Base-by-base conservation (phyloP, 352 stramenopile genomes). In the Elongisporangium undulatum region DNA sequence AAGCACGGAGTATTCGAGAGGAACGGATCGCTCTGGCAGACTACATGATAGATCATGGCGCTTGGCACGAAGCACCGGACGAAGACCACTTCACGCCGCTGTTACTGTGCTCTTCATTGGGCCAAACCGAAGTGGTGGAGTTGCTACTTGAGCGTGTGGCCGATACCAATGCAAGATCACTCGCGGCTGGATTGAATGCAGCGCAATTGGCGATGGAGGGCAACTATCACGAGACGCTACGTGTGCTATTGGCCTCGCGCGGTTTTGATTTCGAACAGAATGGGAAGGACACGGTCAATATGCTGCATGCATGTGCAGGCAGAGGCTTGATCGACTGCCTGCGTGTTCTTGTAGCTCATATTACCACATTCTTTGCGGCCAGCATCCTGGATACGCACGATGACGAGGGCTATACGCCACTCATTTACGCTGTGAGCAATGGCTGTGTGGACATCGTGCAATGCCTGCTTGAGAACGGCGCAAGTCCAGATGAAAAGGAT, bases 41-140 rank as follows among this genome's bases (percentile, higher is more conserved):
- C 23, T 95, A 95, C 49, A 90, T 95, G 83, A 90, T 95, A n/a
- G 75, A 91, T 52, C 84, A 95, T 52, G 85, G 82, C 3, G 86
- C 82, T 8, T 92, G 84, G 84, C 81, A 91, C 38, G 83, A 94
- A 79, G 76, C 79, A 10, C 54, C 72, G 0, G 86, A 93, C 54
- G 66, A 80, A 41, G 69, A 79, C 56, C 75, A 79, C 0, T 69
- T 90, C 48, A 93, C 86, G 9, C 82, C 84, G 1, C 55, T 95
- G 8, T 49, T 94, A 15, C 26, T 89, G 10, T 86, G 73, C 53
- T 62, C 79, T 0, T 76, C 71, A 2, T 59, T 93, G 26, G 81
- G 81, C 17, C 82, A 92, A 24, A 74, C 68, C 0, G 69, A 91
- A 53, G 80, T 78, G 0, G 70, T 86, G 1, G 78, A 90, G 5